Evolutionary conservation across 192 early-diverging fungal genomes (phyloP).

Genomic region (Coemansia pectinata): DNA sequence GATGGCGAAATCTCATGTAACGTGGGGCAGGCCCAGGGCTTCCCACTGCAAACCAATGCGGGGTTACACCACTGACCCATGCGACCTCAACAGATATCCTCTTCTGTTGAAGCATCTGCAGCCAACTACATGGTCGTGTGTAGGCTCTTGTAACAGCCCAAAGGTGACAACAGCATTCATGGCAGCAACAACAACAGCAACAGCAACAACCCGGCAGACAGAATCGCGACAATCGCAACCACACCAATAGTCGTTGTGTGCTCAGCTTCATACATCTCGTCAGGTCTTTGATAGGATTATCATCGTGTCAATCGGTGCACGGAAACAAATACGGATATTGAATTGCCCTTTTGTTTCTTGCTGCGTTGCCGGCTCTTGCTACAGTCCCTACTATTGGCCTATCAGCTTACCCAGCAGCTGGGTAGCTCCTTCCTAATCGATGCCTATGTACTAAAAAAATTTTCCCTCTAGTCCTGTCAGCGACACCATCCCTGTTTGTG

Average conservation of each 20-base stretch:
- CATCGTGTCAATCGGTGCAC: not conserved
- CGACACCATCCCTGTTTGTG: not conserved
- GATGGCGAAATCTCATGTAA: not conserved
- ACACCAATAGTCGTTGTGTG: not conserved
- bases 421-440: not conserved
- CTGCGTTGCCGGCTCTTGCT: not conserved
- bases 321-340: not conserved
- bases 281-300: not conserved
- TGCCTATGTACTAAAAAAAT: not conserved
- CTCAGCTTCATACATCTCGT: not conserved
- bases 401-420: constrained; percentile 1
- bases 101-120: not conserved
- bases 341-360: not conserved
- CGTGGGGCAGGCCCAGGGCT: not conserved
- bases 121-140: not conserved
- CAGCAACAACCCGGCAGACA: not conserved
- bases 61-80: not conserved
- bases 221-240: not conserved
- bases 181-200: not conserved
- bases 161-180: too few species aligned
- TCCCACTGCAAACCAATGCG: not conserved
- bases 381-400: not conserved
- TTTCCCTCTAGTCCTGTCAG: not conserved
- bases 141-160: not conserved
- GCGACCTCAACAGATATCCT: not conserved